Evolutionary conservation across 106 monocot species (phyloP).

Genomic region (Phalaenopsis equestris): DNA sequence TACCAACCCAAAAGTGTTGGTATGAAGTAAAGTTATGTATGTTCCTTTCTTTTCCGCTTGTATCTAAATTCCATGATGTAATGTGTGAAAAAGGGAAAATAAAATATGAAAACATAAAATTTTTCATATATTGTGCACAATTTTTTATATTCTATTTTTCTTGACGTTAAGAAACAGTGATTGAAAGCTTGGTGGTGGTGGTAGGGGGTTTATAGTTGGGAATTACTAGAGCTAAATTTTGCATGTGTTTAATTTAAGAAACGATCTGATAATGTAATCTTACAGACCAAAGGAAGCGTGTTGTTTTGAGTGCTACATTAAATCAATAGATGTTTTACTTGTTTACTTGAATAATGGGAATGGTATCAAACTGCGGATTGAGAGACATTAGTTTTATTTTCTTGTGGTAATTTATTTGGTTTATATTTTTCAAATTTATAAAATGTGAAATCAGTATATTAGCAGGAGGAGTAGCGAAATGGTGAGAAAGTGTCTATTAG

Average conservation of each 20-base stretch:
- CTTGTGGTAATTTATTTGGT: neutral
- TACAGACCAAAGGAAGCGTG: neutral
- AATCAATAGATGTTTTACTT: neutral
- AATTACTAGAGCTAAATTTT: neutral
- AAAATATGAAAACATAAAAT: neutral
- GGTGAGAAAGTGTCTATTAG: neutral
- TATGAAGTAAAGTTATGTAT: neutral
- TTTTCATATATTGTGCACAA: neutral
- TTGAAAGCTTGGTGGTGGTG: neutral
- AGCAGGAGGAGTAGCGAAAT: neutral
- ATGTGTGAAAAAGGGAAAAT: neutral
- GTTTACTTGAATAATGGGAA: neutral
- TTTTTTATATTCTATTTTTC: neutral
- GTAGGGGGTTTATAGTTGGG: too few relatives aligned
- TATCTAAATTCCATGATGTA: neutral
- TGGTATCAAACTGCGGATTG: neutral
- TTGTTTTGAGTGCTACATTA: neutral
- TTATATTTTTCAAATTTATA: neutral
- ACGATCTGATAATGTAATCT: neutral
- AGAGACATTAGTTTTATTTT: neutral
- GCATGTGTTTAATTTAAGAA: neutral
- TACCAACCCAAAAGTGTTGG: neutral
- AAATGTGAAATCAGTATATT: neutral
- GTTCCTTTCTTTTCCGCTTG: neutral
- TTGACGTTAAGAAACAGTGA: neutral